Conservation (phyloP, 1,139 yeast species). For the Arxiozyma bovina region DNA sequence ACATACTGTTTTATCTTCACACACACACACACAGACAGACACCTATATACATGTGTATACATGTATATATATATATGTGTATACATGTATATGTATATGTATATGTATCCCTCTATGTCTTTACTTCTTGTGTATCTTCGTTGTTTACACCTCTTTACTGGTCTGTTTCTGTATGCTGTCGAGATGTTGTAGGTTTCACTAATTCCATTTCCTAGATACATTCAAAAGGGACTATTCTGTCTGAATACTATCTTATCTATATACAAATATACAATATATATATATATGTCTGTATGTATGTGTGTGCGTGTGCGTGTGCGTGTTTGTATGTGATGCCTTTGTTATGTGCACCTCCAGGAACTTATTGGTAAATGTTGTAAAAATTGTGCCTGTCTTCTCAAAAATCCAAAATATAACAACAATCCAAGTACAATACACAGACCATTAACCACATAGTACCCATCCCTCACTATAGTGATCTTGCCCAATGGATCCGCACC, state of each 20-base stretch:
- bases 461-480: constrained; percentile 48
- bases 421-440: constrained; percentile 65
- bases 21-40: no score
- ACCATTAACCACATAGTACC: constrained; percentile 71
- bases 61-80: no score
- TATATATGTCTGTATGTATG: not conserved
- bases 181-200: no score
- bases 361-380: constrained; percentile 31
- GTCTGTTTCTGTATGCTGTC: no score
- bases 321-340: not conserved
- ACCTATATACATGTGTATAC: no score
- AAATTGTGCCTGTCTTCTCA: constrained; percentile 41
- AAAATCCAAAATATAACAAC: constrained; percentile 56
- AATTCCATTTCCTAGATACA: no score
- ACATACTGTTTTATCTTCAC: no score
- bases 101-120: no score
- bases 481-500: constrained; percentile 12
- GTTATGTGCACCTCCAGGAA: constrained; percentile 30
- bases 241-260: not conserved
- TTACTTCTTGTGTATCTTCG: no score
- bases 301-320: not conserved
- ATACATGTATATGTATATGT: no score
- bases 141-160: no score
- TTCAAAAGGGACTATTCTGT: no score
- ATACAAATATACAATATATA: not conserved